Conservation (phyloP, 1,284 basidiomycete genomes). For the Sutorius eximius region DNA sequence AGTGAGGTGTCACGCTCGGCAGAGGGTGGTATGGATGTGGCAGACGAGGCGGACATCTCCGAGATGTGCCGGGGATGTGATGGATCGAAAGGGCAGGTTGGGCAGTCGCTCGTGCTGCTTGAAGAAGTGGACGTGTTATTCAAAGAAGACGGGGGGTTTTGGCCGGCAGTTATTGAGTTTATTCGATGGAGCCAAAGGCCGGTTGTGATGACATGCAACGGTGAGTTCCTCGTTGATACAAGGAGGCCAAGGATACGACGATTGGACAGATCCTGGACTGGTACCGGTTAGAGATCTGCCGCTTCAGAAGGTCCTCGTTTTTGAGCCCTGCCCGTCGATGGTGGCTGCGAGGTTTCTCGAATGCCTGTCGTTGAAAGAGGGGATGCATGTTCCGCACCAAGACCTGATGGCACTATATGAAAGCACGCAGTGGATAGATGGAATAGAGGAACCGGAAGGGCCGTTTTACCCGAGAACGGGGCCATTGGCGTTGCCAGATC, state of each 20-base stretch:
- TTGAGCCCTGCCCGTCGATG: slow-evolving; percentile 57
- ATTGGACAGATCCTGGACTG: slow-evolving; percentile 60
- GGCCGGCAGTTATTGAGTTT: slow-evolving; percentile 79
- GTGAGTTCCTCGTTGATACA: slow-evolving; percentile 45
- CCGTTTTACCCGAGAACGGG: slow-evolving; percentile 41
- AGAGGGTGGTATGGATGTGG: background rate
- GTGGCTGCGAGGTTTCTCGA: slow-evolving; percentile 75
- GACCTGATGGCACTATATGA: slow-evolving; percentile 43
- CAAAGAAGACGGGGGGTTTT: slow-evolving; percentile 89
- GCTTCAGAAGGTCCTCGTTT: slow-evolving; percentile 71
- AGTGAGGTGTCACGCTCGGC: slow-evolving; percentile 2
- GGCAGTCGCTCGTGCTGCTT: slow-evolving; percentile 90
- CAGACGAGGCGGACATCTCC: slow-evolving; percentile 1
- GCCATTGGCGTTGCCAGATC: slow-evolving; percentile 46
- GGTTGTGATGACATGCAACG: slow-evolving; percentile 90
- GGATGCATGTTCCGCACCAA: slow-evolving; percentile 42
- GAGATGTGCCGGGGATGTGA: slow-evolving; percentile 14
- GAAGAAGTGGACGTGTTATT: slow-evolving; percentile 97
- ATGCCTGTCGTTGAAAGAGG: slow-evolving; percentile 61
- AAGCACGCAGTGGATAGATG: slow-evolving; percentile 18
- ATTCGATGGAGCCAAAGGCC: slow-evolving; percentile 83
- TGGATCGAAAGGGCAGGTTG: slow-evolving; percentile 34
- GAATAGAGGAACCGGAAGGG: slow-evolving; percentile 33
- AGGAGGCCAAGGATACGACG: slow-evolving; percentile 14
- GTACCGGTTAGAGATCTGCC: slow-evolving; percentile 76